Conservation (phyloP, 768 basidiomycete species). For the Obba rivulosa region DNA sequence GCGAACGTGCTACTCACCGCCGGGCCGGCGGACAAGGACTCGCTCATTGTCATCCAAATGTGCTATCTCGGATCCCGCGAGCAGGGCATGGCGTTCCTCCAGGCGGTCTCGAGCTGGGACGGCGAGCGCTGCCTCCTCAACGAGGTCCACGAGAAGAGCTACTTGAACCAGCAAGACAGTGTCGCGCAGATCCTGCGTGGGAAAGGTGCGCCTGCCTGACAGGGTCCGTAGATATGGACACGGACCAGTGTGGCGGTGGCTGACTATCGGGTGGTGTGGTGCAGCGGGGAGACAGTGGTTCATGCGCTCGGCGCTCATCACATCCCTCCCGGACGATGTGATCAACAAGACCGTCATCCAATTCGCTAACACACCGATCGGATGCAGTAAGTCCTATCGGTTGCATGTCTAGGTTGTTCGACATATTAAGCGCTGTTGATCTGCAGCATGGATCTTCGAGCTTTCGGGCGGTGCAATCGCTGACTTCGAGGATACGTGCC, state of each 20-base stretch:
- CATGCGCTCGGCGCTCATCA: constrained; percentile 81
- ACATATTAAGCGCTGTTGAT: not conserved
- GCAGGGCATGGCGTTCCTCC: constrained; percentile 69
- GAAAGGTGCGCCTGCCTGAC: constrained; percentile 46
- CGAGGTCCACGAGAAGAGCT: constrained; percentile 87
- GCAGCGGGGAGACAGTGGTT: constrained; percentile 84
- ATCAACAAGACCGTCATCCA: constrained; percentile 77
- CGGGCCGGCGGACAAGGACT: constrained; percentile 78
- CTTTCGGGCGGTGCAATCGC: constrained; percentile 75
- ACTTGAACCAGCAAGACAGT: constrained; percentile 86
- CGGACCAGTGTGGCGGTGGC: not conserved
- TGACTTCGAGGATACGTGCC: constrained; percentile 68
- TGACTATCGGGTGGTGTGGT: not conserved
- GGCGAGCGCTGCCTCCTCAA: constrained; percentile 83
- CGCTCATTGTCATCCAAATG: constrained; percentile 86
- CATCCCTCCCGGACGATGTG: constrained; percentile 80
- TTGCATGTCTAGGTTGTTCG: not conserved
- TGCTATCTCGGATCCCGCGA: constrained; percentile 80
- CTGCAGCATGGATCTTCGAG: constrained; percentile 86
- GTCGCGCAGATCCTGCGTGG: constrained; percentile 86
- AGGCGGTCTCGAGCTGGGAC: constrained; percentile 85
- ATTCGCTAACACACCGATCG: constrained; percentile 81
- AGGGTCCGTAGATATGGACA: too few species aligned
- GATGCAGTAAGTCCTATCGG: constrained; percentile 69
- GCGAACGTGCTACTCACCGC: constrained; percentile 89